Evolutionary conservation across 352 stramenopile species (phyloP).

Genomic region (Blastocystis sp.): DNA sequence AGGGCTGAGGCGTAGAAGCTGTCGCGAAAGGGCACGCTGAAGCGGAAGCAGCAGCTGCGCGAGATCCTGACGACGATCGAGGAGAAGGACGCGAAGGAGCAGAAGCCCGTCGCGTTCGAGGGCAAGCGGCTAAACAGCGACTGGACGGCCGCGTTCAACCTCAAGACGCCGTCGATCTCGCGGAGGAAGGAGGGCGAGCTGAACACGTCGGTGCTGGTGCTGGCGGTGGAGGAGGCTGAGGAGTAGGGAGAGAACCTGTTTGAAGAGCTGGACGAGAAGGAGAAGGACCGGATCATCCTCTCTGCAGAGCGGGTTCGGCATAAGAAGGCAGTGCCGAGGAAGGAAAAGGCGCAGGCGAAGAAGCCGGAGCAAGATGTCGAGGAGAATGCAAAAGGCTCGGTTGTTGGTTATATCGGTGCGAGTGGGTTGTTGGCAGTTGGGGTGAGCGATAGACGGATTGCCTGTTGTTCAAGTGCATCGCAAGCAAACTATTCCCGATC

Average conservation of each 20-base stretch:
- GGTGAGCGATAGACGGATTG: neutral
- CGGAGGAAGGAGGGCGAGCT: neutral
- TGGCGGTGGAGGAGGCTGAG: neutral
- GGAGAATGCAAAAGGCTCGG: conserved; percentile 2
- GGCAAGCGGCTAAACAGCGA: conserved; percentile 16
- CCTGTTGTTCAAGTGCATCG: conserved; percentile 20
- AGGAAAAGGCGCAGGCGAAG: conserved; percentile 13
- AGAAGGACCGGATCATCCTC: conserved; percentile 57
- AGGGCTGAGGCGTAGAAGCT: conserved; percentile 10
- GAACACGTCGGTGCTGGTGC: conserved; percentile 35
- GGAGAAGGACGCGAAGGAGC: conserved; percentile 11
- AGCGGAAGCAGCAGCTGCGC: conserved; percentile 30
- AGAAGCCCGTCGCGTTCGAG: conserved; percentile 2
- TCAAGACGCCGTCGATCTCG: conserved; percentile 62
- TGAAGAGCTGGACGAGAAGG: conserved; percentile 43
- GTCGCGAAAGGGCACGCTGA: conserved; percentile 46
- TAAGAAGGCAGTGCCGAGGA: neutral
- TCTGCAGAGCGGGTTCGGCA: conserved; percentile 17
- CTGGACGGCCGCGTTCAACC: conserved; percentile 42
- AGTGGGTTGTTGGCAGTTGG: neutral
- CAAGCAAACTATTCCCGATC: conserved; percentile 10
- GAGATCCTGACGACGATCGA: conserved; percentile 11
- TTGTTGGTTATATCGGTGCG: conserved; percentile 51
- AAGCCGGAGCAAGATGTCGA: conserved; percentile 20
- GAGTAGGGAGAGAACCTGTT: conserved; percentile 17